Evolutionary conservation across 345 rosid species (phyloP), one percentile per base, ranked within the genome.

Genomic region (Salix viminalis): DNA sequence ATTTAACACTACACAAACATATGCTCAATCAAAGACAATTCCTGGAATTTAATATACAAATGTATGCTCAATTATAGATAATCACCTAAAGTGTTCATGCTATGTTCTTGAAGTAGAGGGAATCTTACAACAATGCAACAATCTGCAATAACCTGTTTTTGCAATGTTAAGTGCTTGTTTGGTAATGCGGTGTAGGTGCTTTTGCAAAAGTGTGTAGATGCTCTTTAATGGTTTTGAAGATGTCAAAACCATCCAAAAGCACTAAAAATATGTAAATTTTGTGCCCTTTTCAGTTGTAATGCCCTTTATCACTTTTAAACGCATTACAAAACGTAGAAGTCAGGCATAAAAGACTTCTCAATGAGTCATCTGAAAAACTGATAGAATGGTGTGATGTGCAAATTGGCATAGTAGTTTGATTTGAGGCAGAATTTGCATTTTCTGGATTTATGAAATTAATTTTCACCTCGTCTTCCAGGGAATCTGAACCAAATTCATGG

Each of bases 401-500:
- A 34, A 19, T 50, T 44, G 30, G 3, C 65, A 56, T 58, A 30
- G 46, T 66, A 42, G n/a, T 65, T 58, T 75, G 65, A 65, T 64
- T 66, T 42, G 69, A 52, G 26, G 50, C 50, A 77, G 68, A 46
- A 21, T 67, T 68, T 37, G 46, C 62, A 14, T 71, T 72, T 46
- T 11, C 13, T 23, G 41, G 28, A 67, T 65, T 48, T 11, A 61
- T 75, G 15, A 42, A 41, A 64, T 71, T 56, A 62, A 34, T 28
- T 65, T 79, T 70, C 36, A 72, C 42, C 78, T 36, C 62, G 24
- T 67, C 67, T 65, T 18, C 73, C 76, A 96, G 99, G 90, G 99
- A 96, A 88, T 96, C 97, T 80, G 99, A 96, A 86, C 99, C 99
- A 78, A 94, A 94, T 88, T 92, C 99, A 42, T 96, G 98, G 99